A percentile compares a stretch with the other conserved stretches of the same genome.
These are phyloP conservation scores for Cercospora nicotianae DNA, from an alignment of 2,329 filamentous ascomycete species.

Conservation along the genomic window DNA sequence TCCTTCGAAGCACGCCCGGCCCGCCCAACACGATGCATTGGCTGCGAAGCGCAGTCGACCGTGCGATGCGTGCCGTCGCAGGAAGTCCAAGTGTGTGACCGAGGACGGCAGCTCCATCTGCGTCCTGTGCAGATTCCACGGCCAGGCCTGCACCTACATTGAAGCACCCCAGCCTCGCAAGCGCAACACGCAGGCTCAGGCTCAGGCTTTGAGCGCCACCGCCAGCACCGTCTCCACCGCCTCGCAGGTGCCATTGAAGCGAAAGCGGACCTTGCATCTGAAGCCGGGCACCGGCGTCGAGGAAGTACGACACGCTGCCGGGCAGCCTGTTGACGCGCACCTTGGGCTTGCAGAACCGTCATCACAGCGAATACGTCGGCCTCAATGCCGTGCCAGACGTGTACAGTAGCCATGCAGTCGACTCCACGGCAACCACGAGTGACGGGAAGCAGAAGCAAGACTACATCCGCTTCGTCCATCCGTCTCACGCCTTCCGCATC, in stretches of 20 bases:
- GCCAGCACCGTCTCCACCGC: background rate
- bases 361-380: conserved; percentile 34
- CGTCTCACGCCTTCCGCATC: conserved; percentile 74
- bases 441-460: conserved; percentile 8
- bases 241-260: conserved; percentile 16
- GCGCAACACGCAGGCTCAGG: conserved; percentile 12
- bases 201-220: conserved; percentile 8
- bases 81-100: conserved; percentile 33
- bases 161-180: conserved; percentile 42
- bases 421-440: background rate
- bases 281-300: conserved; percentile 52
- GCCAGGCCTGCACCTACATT: conserved; percentile 72
- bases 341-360: conserved; percentile 39
- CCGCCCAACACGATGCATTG: conserved; percentile 10
- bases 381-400: conserved; percentile 30
- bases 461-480: conserved; percentile 67
- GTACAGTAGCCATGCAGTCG: conserved; percentile 17
- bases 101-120: conserved; percentile 29
- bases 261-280: conserved; percentile 18
- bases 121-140: conserved; percentile 51
- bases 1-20: conserved; percentile 16
- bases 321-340: conserved; percentile 67
- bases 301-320: conserved; percentile 70
- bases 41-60: conserved; percentile 22
- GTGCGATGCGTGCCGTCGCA: conserved; percentile 28